These are phyloP conservation scores for Serendipita vermifera DNA, from an alignment of 768 basidiomycete species.

Conservation along the genomic window DNA sequence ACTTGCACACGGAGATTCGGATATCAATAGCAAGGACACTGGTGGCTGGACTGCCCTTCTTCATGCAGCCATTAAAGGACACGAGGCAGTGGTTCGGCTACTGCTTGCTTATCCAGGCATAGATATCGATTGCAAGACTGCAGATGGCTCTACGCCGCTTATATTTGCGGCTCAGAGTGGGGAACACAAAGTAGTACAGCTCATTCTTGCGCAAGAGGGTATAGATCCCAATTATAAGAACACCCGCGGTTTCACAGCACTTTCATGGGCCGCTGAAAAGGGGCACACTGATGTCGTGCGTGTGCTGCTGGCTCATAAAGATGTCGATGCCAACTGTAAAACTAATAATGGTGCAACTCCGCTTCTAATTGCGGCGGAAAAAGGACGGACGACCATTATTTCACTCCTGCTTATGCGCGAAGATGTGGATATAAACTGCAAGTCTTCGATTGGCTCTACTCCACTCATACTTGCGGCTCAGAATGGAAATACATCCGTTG, in stretches of 20 bases:
- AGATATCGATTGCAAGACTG: background rate
- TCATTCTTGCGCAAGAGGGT: background rate
- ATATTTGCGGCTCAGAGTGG: background rate
- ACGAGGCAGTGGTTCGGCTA: background rate
- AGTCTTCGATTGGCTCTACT: background rate
- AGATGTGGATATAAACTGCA: background rate
- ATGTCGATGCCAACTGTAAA: background rate
- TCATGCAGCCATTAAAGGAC: background rate
- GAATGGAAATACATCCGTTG: too few species aligned
- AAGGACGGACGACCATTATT: background rate
- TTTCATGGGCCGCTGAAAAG: background rate
- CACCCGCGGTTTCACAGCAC: background rate
- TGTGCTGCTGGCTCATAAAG: background rate
- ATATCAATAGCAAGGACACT: background rate
- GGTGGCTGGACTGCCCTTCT: background rate
- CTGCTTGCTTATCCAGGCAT: background rate
- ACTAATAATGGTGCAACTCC: background rate
- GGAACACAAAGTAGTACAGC: background rate
- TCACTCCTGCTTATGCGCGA: background rate
- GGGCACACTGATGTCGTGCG: background rate
- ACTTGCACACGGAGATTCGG: background rate
- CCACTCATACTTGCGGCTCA: background rate
- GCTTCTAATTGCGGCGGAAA: background rate
- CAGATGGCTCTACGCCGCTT: background rate
- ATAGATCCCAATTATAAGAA: background rate